A percentile compares a stretch with the other conserved stretches of the same genome.
Evolutionary conservation across 2,329 filamentous ascomycete species (phyloP).

Genomic region (Apiospora malaysiana): DNA sequence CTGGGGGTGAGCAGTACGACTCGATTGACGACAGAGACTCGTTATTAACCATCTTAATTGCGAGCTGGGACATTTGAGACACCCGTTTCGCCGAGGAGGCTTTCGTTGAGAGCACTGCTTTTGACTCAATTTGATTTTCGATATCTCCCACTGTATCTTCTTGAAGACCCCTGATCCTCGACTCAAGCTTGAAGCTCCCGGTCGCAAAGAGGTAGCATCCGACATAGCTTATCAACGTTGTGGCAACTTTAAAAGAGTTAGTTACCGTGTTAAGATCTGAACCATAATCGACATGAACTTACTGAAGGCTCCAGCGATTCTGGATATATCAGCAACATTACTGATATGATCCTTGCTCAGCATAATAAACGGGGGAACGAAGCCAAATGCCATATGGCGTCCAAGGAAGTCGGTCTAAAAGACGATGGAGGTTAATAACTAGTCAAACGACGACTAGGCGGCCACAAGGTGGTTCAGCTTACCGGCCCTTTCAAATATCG

Average conservation of each 20-base stretch:
- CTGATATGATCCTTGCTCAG: constrained; percentile 39
- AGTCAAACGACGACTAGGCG: not conserved
- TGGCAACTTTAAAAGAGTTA: constrained; percentile 31
- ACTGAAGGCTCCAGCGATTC: constrained; percentile 37
- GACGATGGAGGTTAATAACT: not conserved
- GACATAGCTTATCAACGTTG: constrained; percentile 35
- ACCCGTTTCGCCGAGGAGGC: constrained; percentile 25
- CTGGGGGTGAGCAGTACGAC: not conserved
- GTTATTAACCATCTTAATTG: constrained; percentile 25
- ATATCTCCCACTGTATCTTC: constrained; percentile 28
- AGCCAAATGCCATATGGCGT: constrained; percentile 42
- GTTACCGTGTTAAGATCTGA: not conserved
- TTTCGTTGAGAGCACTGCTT: constrained; percentile 25
- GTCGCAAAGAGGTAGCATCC: constrained; percentile 32
- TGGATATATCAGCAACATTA: constrained; percentile 32
- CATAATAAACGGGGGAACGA: constrained; percentile 40
- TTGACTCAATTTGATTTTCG: constrained; percentile 27
- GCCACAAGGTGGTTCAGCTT: not conserved
- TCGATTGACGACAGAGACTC: constrained; percentile 29
- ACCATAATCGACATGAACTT: constrained; percentile 21
- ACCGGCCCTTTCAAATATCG: constrained; percentile 36
- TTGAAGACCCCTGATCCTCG: constrained; percentile 29
- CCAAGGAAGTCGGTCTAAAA: constrained; percentile 36
- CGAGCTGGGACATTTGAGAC: constrained; percentile 29
- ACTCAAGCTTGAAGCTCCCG: constrained; percentile 34